Base-by-base conservation (phyloP, 2,329 filamentous ascomycete genomes). In the Apiospora kogelbergensis region DNA sequence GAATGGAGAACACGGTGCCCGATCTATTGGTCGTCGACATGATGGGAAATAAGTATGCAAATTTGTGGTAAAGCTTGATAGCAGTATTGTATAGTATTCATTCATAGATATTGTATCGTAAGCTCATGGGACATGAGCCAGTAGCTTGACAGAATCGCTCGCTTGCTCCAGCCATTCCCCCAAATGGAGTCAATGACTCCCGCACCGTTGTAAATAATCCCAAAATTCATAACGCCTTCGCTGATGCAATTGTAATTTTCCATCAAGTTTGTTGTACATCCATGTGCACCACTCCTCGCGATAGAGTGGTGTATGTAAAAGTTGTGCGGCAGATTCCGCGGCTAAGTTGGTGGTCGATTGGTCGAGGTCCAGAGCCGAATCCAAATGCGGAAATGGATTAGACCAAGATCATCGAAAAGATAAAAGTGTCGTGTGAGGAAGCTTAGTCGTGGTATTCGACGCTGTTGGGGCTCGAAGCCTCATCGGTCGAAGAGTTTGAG, bases 381-480 rank as follows among this genome's bases (percentile, higher is more conserved):
- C 11, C 40, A 5, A 15, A 42, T 42, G 3, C 48, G 2, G 48
- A 17, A 3, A 6, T 20, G 10, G 9, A 6, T 17, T 30, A 20
- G 17, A 6, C 30, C 48, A 53, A 17, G 6, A 15, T 42, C 13
- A 13, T 42, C 11, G 11, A 41, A 10, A 13, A 15, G 11, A 42
- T 42, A 42, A 42, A 42, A 15, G 40, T n/a, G 3, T 33, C 13
- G 22, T 20, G 13, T 3, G 2, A 24, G n/a, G 13, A n/a, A 1
- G 1, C 41, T 75, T 69, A 77, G 66, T 76, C 74, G 69, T 77
- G 76, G 68, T 76, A 77, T 10, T 76, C 72, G 63, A 70, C 40
- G 3, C 68, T 72, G 45, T 72, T 69, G 24, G 70, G 63, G 64
- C 72, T 74, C 9, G 53, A 37, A 4, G 68, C 68, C 17, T 67